These are phyloP conservation scores for Calamus simplicifolius DNA, from an alignment of 176 grass and related monocot genomes.

Conservation along the genomic window DNA sequence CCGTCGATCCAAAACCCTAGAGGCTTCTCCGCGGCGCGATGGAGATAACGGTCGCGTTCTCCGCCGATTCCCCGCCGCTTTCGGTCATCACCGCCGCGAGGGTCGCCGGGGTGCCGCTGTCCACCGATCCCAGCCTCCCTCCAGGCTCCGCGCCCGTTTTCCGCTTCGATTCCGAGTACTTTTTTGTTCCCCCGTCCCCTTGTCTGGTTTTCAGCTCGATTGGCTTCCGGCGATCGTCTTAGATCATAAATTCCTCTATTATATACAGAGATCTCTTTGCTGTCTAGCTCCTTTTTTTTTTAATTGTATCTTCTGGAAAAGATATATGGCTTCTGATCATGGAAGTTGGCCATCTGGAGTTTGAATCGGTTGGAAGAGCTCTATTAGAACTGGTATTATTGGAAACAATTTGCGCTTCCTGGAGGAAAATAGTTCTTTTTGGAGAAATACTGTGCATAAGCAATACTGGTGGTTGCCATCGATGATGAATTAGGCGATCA, in stretches of 20 bases:
- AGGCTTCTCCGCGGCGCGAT: conserved; percentile 22
- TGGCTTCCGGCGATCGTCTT: neutral
- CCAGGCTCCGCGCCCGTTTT: conserved; percentile 45
- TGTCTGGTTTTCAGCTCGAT: neutral
- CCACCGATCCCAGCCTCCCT: conserved; percentile 44
- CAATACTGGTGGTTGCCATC: too few relatives aligned
- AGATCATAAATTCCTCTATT: neutral
- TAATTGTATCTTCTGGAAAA: too few relatives aligned
- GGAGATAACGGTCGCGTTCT: conserved; percentile 33
- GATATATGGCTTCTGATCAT: too few relatives aligned
- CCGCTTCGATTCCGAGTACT: conserved; percentile 55
- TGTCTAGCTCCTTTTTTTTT: too few relatives aligned
- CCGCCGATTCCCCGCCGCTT: conserved; percentile 51
- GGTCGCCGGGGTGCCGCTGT: conserved; percentile 44
- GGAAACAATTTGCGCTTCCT: too few relatives aligned
- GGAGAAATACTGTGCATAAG: too few relatives aligned
- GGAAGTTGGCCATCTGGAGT: too few relatives aligned
- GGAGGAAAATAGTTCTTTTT: too few relatives aligned
- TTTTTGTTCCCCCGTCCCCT: neutral
- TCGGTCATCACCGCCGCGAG: conserved; percentile 62
- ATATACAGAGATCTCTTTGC: too few relatives aligned
- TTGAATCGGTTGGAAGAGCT: too few relatives aligned
- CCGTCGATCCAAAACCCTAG: conserved; percentile 9
- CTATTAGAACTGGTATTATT: too few relatives aligned
- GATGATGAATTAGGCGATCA: too few relatives aligned